Base-by-base conservation (phyloP, 1,284 basidiomycete species). In the Trametes sp. region DNA sequence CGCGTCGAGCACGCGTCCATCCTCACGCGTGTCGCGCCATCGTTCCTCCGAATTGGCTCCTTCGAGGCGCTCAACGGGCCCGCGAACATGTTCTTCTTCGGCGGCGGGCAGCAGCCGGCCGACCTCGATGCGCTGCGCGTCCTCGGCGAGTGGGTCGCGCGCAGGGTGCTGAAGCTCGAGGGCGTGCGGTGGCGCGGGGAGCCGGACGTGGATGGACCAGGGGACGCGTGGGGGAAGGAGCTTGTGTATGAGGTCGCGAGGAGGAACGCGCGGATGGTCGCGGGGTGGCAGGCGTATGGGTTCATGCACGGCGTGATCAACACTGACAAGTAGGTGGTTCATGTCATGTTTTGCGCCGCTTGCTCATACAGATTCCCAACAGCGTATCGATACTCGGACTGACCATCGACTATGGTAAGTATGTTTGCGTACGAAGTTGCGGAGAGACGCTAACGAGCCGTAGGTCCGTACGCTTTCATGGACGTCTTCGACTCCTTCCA, bases 231-330 rank as follows among this genome's bases (percentile, higher is more conserved):
- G 92, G 93, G 83, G 4, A 82, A 82, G 72, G 82, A 84, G 52
- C 80, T 98, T 50, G 84, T 97, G 2, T 76, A 89, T 62, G 94
- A 97, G 68, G 87, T 89, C 0, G 89, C 94, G 16, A 84, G 82
- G 72, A 80, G 94, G 70, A 98, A 98, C 71, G 96, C 94, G 38
- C 81, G 80, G 72, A 98, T 96, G 87, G 93, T 96, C 0, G 97
- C 94, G 2, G 88, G 84, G 2, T 98, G 97, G 97, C 97, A 98
- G 77, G 92, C 87, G 8, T 94, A 94, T 76, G 94, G 94, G 0
- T 96, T 94, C 75, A 95, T 95, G 92, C 90, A 93, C 70, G 92
- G 91, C 0, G 96, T 98, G n/a, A 93, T 98, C 71, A 98, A 98
- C 74, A 98, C 96, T 2, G 96, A 98, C 80, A 96, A 96, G 90